A percentile compares a stretch with the other conserved stretches of the same genome.
phyloP scores from a whole-genome alignment of 306 rosid genomes.

The Begonia masoniana region DNA sequence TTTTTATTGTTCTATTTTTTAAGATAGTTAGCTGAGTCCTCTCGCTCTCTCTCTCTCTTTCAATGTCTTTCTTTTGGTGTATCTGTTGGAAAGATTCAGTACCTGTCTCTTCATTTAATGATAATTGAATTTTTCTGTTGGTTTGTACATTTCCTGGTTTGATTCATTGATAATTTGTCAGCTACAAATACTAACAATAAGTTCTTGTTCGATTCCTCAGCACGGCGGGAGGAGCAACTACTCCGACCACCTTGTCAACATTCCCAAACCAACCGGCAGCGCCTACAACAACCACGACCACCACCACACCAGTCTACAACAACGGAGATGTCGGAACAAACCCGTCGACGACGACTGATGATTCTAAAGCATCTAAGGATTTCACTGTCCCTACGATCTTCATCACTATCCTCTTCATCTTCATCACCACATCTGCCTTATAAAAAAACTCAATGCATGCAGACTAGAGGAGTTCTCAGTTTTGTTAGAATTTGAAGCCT shows the following conservation, averaged over 20 bases:
- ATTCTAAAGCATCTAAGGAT: slow-evolving; percentile 14
- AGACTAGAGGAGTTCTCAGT: slow-evolving; percentile 36
- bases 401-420: slow-evolving; percentile 8
- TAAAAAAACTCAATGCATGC: slow-evolving; percentile 10
- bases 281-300: slow-evolving; percentile 18
- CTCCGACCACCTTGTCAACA: slow-evolving; percentile 32
- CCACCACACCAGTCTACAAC: slow-evolving; percentile 22
- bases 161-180: neutral
- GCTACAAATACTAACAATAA: slow-evolving; percentile 1
- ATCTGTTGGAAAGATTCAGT: neutral
- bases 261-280: slow-evolving; percentile 26
- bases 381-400: slow-evolving; percentile 7
- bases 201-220: slow-evolving; percentile 22
- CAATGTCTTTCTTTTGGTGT: neutral
- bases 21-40: neutral
- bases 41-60: neutral
- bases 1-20: neutral
- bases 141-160: neutral
- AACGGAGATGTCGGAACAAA: slow-evolving; percentile 18
- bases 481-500: slow-evolving; percentile 50
- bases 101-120: too few relatives aligned
- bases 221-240: slow-evolving; percentile 58
- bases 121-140: too few relatives aligned
- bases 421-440: slow-evolving; percentile 18
- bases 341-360: slow-evolving; percentile 21